Conservation (phyloP, 331 rosid genomes). For the Cydonia oblonga region DNA sequence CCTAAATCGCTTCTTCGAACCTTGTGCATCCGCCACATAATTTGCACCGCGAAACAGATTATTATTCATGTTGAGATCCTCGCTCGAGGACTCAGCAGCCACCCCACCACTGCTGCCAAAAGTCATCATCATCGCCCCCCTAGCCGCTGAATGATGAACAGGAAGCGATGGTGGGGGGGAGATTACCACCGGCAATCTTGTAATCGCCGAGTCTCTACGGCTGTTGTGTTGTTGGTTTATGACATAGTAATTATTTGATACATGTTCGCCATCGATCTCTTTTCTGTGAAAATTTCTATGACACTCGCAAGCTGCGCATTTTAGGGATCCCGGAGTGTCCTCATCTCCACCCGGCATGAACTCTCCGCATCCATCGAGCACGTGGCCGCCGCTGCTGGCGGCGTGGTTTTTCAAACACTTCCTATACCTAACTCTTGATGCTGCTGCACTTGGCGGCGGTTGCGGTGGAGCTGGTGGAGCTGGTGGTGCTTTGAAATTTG, state of each 20-base stretch:
- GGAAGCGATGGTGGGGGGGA: constrained; percentile 13
- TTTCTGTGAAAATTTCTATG: constrained; percentile 84
- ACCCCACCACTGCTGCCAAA: constrained; percentile 54
- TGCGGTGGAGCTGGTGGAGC: neutral
- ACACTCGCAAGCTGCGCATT: constrained; percentile 89
- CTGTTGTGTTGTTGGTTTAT: constrained; percentile 10
- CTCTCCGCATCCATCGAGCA: constrained; percentile 90
- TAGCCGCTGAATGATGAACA: constrained; percentile 7
- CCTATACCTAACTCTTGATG: constrained; percentile 34
- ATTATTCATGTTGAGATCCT: constrained; percentile 41
- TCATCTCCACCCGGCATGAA: constrained; percentile 83
- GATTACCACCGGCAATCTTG: neutral
- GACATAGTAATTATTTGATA: constrained; percentile 10
- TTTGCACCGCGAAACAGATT: constrained; percentile 23
- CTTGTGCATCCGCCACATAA: constrained; percentile 16
- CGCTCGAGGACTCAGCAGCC: constrained; percentile 73
- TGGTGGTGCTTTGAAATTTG: constrained; percentile 14
- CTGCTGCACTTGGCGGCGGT: neutral
- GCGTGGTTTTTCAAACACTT: constrained; percentile 91
- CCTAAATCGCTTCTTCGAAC: constrained; percentile 66
- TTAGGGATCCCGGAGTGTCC: constrained; percentile 44
- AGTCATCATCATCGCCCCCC: constrained; percentile 63
- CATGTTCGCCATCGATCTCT: constrained; percentile 34
- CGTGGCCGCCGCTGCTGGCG: constrained; percentile 73
- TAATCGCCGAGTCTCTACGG: neutral